Evolutionary conservation across 768 basidiomycete species (phyloP).

Genomic region (Sutorius australiensis): DNA sequence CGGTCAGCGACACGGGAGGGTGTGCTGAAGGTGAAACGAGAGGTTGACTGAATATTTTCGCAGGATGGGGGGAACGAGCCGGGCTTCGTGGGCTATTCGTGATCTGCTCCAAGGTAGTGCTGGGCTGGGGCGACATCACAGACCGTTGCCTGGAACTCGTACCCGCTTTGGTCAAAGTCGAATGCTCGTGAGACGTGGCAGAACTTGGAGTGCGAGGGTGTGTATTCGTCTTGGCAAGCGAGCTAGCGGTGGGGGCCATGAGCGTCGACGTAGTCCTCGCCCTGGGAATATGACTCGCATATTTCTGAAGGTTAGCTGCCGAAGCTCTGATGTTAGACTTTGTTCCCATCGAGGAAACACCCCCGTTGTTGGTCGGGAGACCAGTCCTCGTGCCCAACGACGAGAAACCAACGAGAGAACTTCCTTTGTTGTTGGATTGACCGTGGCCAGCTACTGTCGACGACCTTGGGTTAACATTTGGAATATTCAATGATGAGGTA

Average conservation of each 20-base stretch:
- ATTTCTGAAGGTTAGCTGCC: constrained; percentile 7
- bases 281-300: constrained; percentile 11
- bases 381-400: constrained; percentile 40
- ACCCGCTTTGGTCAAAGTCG: constrained; percentile 5
- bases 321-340: constrained; percentile 18
- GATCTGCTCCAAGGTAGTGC: constrained; percentile 28
- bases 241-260: constrained; percentile 74
- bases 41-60: constrained; percentile 54
- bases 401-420: constrained; percentile 27
- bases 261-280: constrained; percentile 46
- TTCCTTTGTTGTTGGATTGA: constrained; percentile 14
- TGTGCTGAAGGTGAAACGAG: constrained; percentile 32
- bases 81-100: constrained; percentile 33
- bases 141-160: constrained; percentile 13
- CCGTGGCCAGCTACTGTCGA: constrained; percentile 18
- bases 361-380: constrained; percentile 17
- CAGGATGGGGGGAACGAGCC: constrained; percentile 11
- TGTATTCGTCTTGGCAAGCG: constrained; percentile 53
- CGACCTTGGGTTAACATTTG: constrained; percentile 8
- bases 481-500: constrained; percentile 14
- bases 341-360: constrained; percentile 28
- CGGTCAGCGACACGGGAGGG: constrained; percentile 27
- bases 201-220: constrained; percentile 26
- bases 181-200: constrained; percentile 13
- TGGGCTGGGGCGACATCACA: constrained; percentile 12